Conservation (phyloP, 2,329 filamentous ascomycete genomes). For the Penicillium verrucosum region DNA sequence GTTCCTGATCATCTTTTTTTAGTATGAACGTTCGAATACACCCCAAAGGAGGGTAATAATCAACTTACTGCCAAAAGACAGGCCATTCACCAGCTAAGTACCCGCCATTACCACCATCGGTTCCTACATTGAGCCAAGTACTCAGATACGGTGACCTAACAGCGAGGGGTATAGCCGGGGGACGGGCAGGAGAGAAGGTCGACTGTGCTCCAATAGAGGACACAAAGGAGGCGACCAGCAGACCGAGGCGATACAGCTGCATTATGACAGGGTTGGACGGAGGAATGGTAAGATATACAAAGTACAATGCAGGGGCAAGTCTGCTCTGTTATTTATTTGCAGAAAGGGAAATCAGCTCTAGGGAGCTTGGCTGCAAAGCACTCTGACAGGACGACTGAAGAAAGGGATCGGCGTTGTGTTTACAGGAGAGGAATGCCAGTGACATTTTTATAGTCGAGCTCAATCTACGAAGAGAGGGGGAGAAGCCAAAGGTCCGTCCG, state of each 20-base stretch:
- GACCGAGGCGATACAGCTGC: conserved; percentile 27
- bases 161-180: conserved; percentile 67
- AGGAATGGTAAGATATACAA: conserved; percentile 16
- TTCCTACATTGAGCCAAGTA: conserved; percentile 64
- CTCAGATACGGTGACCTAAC: conserved; percentile 74
- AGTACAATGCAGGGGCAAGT: conserved; percentile 21
- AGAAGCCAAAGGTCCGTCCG: conserved; percentile 7
- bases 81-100: conserved; percentile 68
- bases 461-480: conserved; percentile 20
- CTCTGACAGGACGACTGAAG: conserved; percentile 7
- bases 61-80: conserved; percentile 65
- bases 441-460: conserved; percentile 28
- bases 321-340: conserved; percentile 17
- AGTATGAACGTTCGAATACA: conserved; percentile 11
- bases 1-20: conserved; percentile 41
- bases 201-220: conserved; percentile 40
- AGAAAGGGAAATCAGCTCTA: conserved; percentile 4
- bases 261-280: conserved; percentile 23
- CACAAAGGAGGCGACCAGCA: conserved; percentile 25
- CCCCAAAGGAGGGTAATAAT: not conserved
- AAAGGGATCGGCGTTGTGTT: conserved; percentile 26
- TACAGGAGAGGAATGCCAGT: conserved; percentile 27
- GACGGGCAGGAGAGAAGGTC: conserved; percentile 61
- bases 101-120: conserved; percentile 61
- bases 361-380: not conserved